Base-by-base conservation (phyloP, 2,329 filamentous ascomycete species). In the Zelopaecilomyces penicillatus region DNA sequence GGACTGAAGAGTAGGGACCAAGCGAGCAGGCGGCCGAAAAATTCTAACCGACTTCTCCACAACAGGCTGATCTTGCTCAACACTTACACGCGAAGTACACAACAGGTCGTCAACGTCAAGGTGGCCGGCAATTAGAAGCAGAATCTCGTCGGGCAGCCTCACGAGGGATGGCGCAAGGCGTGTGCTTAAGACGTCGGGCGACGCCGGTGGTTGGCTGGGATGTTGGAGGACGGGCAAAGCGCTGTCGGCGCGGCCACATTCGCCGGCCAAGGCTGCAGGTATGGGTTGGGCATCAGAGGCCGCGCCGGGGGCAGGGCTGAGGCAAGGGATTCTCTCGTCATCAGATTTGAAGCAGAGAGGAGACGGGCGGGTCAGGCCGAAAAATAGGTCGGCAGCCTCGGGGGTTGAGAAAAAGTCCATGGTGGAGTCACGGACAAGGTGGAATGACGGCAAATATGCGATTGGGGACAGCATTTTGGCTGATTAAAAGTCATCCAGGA, bases 81-180 rank as follows among this genome's bases (percentile, higher is more conserved):
- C 43, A 69, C 70, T 61, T 69, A 80, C 76, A 64, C 76, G 69
- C 42, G 76, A 80, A 43, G 68, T 69, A 49, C 69, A 65, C 42
- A 80, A 62, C 47, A 80, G 59, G 58, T 81, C 77, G 56, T 66
- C 67, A 38, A 80, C 74, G 49, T 81, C 77, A 44, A 81, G 62
- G 52, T 72, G 76, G 43, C 69, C 66, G 50, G 80, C 62, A 36
- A 81, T 74, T 45, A 76, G 69, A 50, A 75, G 68, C 43, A 80
- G 59, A 29, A 80, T 59, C 60, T 81, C 77, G 58, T 74, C 78
- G 27, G 77, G 77, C 39, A 81, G 61, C 36, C 61, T 58, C 42
- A 68, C 65, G 61, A 66, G 53, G 45, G 57, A 52, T 47, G 52
- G 41, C 31, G 50, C 41, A n/a, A 38, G 38, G 34, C 26, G 28